Evolutionary conservation across 768 basidiomycete genomes (phyloP).

Genomic region (Krasilnikovozyma curviuscula): DNA sequence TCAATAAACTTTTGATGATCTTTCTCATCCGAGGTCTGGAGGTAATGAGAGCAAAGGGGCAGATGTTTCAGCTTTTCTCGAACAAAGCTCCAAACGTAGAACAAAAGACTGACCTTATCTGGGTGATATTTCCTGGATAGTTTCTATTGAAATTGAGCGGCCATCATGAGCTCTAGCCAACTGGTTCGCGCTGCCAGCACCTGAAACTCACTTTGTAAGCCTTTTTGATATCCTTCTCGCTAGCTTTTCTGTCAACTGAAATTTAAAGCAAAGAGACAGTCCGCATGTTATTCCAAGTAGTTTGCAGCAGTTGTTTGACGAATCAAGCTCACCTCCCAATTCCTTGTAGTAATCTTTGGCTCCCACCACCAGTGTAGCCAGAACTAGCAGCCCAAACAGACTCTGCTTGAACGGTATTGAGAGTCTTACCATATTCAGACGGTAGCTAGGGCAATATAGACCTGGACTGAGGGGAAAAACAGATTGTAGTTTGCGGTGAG

Average conservation of each 20-base stretch:
- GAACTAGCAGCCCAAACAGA: not conserved
- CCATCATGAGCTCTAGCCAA: not conserved
- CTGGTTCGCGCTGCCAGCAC: not conserved
- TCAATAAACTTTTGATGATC: constrained; percentile 78
- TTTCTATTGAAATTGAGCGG: constrained; percentile 23
- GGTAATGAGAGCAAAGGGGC: too few species aligned
- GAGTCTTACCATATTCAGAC: too few species aligned
- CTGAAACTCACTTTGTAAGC: constrained; percentile 45
- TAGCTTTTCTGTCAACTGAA: constrained; percentile 51
- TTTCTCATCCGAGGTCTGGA: constrained; percentile 44
- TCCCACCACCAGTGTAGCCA: not conserved
- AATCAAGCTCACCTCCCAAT: not conserved
- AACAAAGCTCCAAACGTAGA: too few species aligned
- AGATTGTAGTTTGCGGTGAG: too few species aligned
- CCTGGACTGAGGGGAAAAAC: too few species aligned
- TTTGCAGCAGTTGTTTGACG: not conserved
- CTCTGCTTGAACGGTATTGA: too few species aligned
- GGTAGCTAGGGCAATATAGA: too few species aligned
- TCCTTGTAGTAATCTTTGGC: constrained; percentile 13
- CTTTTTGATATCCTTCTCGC: constrained; percentile 71
- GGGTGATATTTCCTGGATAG: constrained; percentile 78
- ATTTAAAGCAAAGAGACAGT: not conserved
- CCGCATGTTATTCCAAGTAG: not conserved
- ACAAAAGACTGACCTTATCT: constrained; percentile 94
- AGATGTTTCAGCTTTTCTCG: too few species aligned